A percentile compares a stretch with the other conserved stretches of the same genome.
phyloP scores from a whole-genome alignment of 2,329 filamentous ascomycete genomes.

The Sclerotinia trifoliorum region DNA sequence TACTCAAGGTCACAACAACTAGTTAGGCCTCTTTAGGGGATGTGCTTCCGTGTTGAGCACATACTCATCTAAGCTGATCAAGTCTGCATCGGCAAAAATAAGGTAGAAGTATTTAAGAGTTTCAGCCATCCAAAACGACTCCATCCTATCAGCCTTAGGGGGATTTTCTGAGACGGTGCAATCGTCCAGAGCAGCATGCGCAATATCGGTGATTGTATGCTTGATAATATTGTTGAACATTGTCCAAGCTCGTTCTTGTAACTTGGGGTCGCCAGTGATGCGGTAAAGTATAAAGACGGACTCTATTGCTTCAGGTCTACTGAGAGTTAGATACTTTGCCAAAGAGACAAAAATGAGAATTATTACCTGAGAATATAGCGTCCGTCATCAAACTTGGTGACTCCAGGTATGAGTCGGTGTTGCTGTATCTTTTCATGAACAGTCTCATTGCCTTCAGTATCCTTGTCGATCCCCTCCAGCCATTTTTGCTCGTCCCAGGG shows the following conservation, averaged over 20 bases:
- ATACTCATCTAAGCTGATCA: conserved; percentile 60
- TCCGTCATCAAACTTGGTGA: conserved; percentile 22
- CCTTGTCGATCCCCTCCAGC: conserved; percentile 20
- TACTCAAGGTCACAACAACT: not conserved
- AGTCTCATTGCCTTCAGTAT: conserved; percentile 16
- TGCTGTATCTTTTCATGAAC: conserved; percentile 21
- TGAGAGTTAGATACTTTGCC: not conserved
- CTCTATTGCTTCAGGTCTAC: conserved; percentile 62
- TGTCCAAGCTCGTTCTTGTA: conserved; percentile 47
- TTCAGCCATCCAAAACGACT: conserved; percentile 63
- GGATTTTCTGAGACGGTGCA: conserved; percentile 36
- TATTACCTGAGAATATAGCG: conserved; percentile 26
- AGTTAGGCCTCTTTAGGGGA: conserved; percentile 37
- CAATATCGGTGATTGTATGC: conserved; percentile 45
- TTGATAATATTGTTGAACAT: conserved; percentile 49
- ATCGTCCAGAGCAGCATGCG: conserved; percentile 45
- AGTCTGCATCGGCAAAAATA: conserved; percentile 47
- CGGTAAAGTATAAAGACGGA: conserved; percentile 61
- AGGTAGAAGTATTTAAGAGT: conserved; percentile 64
- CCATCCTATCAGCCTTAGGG: conserved; percentile 51
- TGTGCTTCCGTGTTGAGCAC: conserved; percentile 45
- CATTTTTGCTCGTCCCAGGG: conserved; percentile 30
- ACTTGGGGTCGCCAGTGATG: conserved; percentile 33
- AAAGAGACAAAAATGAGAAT: conserved; percentile 24
- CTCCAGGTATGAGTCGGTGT: conserved; percentile 23